Evolutionary conservation across 2,329 filamentous ascomycete genomes (phyloP).

Genomic region (Calonectria naviculata): DNA sequence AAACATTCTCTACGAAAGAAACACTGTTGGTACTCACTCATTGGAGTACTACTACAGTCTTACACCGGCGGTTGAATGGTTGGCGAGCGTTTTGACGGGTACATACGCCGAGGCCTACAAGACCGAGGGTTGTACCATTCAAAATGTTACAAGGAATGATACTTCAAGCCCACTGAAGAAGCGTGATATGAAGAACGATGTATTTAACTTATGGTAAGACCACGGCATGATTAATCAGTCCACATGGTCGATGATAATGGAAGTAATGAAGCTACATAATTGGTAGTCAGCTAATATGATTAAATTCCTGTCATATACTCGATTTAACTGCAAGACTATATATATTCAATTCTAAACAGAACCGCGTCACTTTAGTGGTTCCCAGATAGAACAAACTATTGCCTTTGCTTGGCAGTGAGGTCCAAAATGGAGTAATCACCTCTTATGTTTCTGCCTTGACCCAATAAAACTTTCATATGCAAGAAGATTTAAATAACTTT

Average conservation of each 20-base stretch:
- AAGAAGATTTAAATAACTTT: no score
- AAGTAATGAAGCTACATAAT: background rate
- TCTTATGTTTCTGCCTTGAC: no score
- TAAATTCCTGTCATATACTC: no score
- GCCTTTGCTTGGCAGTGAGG: no score
- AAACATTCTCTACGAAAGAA: conserved; percentile 38
- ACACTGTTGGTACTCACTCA: conserved; percentile 26
- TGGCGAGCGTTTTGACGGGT: conserved; percentile 26
- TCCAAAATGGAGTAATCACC: no score
- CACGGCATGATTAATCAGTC: background rate
- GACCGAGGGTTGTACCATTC: conserved; percentile 32
- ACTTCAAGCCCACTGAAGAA: conserved; percentile 22
- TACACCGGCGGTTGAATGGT: conserved; percentile 26
- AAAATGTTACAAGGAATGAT: conserved; percentile 33
- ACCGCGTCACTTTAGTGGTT: no score
- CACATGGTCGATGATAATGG: background rate
- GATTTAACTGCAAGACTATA: no score
- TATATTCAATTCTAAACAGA: no score
- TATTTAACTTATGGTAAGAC: conserved; percentile 31
- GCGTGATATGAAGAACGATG: conserved; percentile 3
- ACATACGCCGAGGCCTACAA: conserved; percentile 20
- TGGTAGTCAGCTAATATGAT: background rate
- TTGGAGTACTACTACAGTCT: conserved; percentile 23
- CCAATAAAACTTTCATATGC: no score
- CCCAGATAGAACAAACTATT: no score